Evolutionary conservation across 164 flowering plant genomes (phyloP).

Genomic region (Umbellularia californica): DNA sequence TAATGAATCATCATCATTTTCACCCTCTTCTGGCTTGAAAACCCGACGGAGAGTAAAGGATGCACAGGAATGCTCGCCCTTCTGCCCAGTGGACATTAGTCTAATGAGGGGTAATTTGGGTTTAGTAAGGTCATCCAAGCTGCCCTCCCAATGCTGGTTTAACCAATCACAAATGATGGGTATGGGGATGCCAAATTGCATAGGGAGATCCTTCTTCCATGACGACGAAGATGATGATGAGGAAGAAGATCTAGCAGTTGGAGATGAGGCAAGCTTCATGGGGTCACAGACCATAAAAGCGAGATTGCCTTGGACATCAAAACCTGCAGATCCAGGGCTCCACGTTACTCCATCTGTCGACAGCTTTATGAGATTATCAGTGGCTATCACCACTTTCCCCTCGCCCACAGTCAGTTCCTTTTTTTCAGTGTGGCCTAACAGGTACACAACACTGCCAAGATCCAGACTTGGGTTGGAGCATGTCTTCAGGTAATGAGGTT

Average conservation of each 20-base stretch:
- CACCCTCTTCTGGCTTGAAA: constrained; percentile 68
- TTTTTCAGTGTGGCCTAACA: constrained; percentile 67
- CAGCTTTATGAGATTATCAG: constrained; percentile 90
- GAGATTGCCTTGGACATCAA: constrained; percentile 92
- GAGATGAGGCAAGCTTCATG: constrained; percentile 97
- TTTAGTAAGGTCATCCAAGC: constrained; percentile 84
- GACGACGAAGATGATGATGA: constrained; percentile 74
- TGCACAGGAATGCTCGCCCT: constrained; percentile 80
- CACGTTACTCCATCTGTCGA: constrained; percentile 79
- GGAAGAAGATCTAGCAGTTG: constrained; percentile 69
- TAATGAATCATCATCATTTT: constrained; percentile 47
- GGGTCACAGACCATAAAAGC: constrained; percentile 99
- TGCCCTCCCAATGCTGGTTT: constrained; percentile 97
- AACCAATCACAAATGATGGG: constrained; percentile 93
- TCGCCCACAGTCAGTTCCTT: constrained; percentile 74
- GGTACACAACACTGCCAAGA: constrained; percentile 73
- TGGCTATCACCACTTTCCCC: constrained; percentile 93
- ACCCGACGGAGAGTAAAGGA: constrained; percentile 76
- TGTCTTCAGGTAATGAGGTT: constrained; percentile 75
- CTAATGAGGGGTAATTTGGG: constrained; percentile 81
- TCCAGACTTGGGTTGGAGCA: constrained; percentile 73
- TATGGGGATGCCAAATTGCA: constrained; percentile 94
- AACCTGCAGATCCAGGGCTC: constrained; percentile 96
- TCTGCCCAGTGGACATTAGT: constrained; percentile 83
- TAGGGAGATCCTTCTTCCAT: constrained; percentile 69